Evolutionary conservation across 305 asterid genomes (phyloP).

Genomic region (Ajuga reptans): DNA sequence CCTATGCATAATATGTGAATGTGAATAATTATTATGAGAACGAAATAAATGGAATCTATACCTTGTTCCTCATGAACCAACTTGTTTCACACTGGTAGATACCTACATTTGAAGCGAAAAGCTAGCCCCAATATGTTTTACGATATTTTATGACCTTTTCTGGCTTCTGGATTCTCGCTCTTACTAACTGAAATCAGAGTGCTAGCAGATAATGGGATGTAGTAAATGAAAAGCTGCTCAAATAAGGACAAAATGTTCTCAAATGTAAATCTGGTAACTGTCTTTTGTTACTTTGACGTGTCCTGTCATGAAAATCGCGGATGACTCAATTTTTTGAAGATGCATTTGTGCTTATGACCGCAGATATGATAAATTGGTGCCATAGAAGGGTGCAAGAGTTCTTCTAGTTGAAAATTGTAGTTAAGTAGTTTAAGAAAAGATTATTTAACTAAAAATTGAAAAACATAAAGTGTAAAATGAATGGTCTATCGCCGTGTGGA

Average conservation of each 20-base stretch:
- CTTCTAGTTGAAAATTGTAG: neutral
- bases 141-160: neutral
- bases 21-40: neutral
- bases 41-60: neutral
- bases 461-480: neutral
- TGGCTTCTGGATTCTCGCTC: neutral
- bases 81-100: neutral
- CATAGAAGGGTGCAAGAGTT: neutral
- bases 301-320: neutral
- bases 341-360: neutral
- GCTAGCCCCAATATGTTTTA: neutral
- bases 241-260: neutral
- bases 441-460: neutral
- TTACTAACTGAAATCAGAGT: neutral
- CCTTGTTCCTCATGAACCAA: neutral
- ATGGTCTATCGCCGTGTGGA: neutral
- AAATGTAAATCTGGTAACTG: neutral
- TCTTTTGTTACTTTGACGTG: neutral
- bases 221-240: neutral
- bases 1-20: neutral
- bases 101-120: neutral
- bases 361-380: neutral
- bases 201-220: neutral
- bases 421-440: neutral
- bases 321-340: neutral